Conservation (phyloP, 176 grass and related monocot genomes). For the Typha latifolia region DNA sequence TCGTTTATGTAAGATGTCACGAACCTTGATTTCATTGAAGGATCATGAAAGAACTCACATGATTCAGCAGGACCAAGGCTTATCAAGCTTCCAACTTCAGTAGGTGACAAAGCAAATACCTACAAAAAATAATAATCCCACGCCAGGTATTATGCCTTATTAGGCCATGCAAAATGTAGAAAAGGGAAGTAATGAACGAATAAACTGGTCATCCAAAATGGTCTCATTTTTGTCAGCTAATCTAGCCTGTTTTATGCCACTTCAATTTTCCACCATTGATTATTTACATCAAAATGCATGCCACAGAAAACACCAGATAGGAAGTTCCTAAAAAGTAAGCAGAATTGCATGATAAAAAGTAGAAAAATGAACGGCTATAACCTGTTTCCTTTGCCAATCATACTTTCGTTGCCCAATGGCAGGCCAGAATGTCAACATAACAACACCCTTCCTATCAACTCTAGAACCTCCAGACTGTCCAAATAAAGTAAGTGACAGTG, state of each 20-base stretch:
- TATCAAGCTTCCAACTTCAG: conserved; percentile 86
- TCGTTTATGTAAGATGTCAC: not conserved
- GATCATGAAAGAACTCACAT: conserved; percentile 96
- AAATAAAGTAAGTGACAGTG: conserved; percentile 11
- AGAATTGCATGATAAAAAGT: not conserved
- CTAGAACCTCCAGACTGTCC: conserved; percentile 50
- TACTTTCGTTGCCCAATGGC: conserved; percentile 73
- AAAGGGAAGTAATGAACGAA: not conserved
- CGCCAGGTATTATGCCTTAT: conserved; percentile 11
- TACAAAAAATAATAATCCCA: conserved; percentile 22
- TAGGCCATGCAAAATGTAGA: conserved; percentile 1
- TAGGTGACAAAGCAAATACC: conserved; percentile 83
- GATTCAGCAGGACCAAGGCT: conserved; percentile 77
- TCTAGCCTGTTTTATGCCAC: too few relatives aligned
- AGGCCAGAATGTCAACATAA: conserved; percentile 79
- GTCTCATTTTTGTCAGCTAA: too few relatives aligned
- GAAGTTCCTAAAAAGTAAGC: not conserved
- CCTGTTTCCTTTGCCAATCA: conserved; percentile 87
- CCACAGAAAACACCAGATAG: too few relatives aligned
- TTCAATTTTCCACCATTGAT: too few relatives aligned
- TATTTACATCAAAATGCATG: too few relatives aligned
- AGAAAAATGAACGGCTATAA: conserved; percentile 8
- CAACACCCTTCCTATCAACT: conserved; percentile 50
- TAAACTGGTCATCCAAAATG: not conserved
- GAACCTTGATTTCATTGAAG: conserved; percentile 99